Evolutionary conservation across 257 asterid genomes (phyloP), one percentile per base, ranked within the genome.

Genomic region (Misopates orontium): DNA sequence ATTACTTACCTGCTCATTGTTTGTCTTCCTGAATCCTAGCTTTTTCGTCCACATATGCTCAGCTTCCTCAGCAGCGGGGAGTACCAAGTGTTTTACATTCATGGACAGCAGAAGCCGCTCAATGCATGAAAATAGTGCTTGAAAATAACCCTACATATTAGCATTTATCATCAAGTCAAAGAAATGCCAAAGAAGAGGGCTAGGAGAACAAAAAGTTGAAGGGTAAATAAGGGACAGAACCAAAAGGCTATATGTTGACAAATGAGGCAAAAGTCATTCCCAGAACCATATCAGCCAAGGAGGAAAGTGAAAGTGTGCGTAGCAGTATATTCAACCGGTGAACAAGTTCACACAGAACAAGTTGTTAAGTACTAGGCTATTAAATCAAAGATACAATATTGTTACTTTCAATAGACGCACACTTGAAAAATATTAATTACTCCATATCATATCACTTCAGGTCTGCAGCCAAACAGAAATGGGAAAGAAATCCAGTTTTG

Each of bases 1-100:
- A 42, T 24, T 44, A 79, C 97, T 77, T 72, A 94, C 99, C 73
- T 88, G 85, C 56, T 83, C 97, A 47, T 81, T 75, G 77, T 80
- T 86, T 66, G 85, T 88, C 83, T 80, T 94, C 70, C 79, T 83
- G 82, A 94, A 94, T 66, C 99, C 99, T 21, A 94, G 78, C 80
- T 85, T 94, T 72, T 86, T 90, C 9, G 85, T 82, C 99, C 99
- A 94, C 83, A 94, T 94, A 62, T 95, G 85, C 74, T 92, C 94
- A 60, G 98, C 98, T 78, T 92, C 97, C 84, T 81, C 96, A 39
- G 98, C 97, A 75, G 98, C 96, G 61, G 98, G 98, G 54, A 92
- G 86, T 59, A 90, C 99, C 69, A 94, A 82, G 77, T 69, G 85
- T 66, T 83, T 85, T 70, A 94, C 97, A 44, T 67, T 76, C 96